These are phyloP conservation scores for Flaveria brownii DNA, from an alignment of 129 eudicot genomes.

Conservation along the genomic window DNA sequence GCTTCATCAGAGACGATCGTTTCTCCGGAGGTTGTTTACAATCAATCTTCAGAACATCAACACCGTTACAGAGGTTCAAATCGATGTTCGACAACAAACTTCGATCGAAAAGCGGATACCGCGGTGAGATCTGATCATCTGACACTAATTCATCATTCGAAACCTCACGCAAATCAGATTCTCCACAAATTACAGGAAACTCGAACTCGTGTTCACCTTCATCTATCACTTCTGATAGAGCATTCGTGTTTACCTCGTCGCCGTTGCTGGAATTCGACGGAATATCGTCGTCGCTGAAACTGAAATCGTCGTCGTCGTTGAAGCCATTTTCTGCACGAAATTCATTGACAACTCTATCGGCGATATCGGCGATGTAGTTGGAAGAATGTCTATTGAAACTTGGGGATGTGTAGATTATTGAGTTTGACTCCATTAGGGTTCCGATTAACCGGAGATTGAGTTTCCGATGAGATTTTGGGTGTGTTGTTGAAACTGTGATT, in stretches of 20 bases:
- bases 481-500: neutral
- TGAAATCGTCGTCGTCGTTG: slow-evolving; percentile 14
- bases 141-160: slow-evolving; percentile 48
- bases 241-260: neutral
- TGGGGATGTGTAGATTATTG: slow-evolving; percentile 38
- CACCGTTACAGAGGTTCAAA: neutral
- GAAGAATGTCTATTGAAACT: slow-evolving; percentile 64
- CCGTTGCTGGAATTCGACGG: neutral
- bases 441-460: neutral
- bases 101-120: slow-evolving; percentile 55
- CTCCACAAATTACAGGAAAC: slow-evolving; percentile 42
- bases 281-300: slow-evolving; percentile 9
- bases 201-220: slow-evolving; percentile 53
- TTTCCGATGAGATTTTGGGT: neutral
- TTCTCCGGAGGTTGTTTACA: slow-evolving; percentile 4
- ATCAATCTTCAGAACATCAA: neutral
- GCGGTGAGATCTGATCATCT: slow-evolving; percentile 56
- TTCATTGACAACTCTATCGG: slow-evolving; percentile 60
- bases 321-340: slow-evolving; percentile 26
- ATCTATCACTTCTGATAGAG: neutral
- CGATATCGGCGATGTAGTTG: slow-evolving; percentile 41
- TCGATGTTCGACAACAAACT: slow-evolving; percentile 32
- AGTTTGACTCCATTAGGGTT: slow-evolving; percentile 44
- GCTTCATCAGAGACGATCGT: slow-evolving; percentile 51
- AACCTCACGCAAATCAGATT: slow-evolving; percentile 28